These are phyloP conservation scores for Coemansia sp. DNA, from an alignment of 192 early-diverging fungal genomes.

Conservation along the genomic window DNA sequence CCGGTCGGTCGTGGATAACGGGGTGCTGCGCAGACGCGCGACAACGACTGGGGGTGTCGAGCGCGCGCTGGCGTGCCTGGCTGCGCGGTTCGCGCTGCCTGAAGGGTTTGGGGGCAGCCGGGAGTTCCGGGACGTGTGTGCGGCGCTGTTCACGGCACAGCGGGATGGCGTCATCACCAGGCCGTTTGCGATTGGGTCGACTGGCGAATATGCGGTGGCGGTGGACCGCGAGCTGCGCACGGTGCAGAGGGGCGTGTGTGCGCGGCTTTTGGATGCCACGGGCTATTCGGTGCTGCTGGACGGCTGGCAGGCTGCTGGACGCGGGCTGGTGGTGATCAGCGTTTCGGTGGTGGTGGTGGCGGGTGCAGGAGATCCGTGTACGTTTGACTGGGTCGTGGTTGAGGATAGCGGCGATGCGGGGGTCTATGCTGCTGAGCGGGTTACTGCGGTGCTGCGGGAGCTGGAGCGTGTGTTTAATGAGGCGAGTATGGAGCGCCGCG, in stretches of 20 bases:
- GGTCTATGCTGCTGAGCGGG: slow-evolving; percentile 1
- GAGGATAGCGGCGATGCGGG: background rate
- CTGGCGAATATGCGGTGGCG: background rate
- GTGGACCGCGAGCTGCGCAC: slow-evolving; percentile 3
- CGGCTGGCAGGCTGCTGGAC: background rate
- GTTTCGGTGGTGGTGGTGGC: background rate
- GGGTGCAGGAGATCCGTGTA: background rate
- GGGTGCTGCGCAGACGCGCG: slow-evolving; percentile 5
- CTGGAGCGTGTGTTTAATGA: background rate
- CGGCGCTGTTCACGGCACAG: slow-evolving; percentile 7
- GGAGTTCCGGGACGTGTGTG: slow-evolving; percentile 12
- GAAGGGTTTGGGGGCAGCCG: slow-evolving; percentile 1
- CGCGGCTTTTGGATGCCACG: background rate
- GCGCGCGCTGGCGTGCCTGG: slow-evolving; percentile 7
- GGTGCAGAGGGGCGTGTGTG: background rate
- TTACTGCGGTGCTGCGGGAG: background rate
- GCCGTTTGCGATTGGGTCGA: background rate
- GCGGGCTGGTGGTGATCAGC: background rate
- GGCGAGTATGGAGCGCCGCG: background rate
- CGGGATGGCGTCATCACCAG: background rate
- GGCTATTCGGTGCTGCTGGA: background rate
- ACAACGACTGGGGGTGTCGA: slow-evolving; percentile 2
- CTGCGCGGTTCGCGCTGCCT: slow-evolving; percentile 15
- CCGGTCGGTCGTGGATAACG: slow-evolving; percentile 12
- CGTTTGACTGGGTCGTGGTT: slow-evolving; percentile 6